A percentile compares a stretch with the other conserved stretches of the same genome.
These are phyloP conservation scores for Eucalyptus tenuipes DNA, from an alignment of 345 rosid species.

Conservation along the genomic window DNA sequence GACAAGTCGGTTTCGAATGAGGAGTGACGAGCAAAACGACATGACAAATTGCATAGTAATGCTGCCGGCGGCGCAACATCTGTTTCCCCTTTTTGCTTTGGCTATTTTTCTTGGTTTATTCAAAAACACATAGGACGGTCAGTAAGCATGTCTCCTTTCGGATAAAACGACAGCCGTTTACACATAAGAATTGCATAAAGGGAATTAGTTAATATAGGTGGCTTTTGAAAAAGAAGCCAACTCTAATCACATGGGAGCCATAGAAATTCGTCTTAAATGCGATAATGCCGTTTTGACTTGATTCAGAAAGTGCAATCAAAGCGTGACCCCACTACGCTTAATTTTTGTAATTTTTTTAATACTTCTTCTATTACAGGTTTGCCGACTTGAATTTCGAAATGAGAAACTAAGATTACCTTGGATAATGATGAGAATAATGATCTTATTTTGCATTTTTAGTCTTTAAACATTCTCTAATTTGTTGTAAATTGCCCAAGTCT, in stretches of 20 bases:
- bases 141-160: neutral
- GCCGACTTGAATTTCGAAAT: neutral
- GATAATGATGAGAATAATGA: neutral
- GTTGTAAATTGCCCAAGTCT: neutral
- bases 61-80: neutral
- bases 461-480: neutral
- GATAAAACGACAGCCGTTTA: neutral
- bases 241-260: neutral
- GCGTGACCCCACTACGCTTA: neutral
- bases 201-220: neutral
- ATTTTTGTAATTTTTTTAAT: neutral
- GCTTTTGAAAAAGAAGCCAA: neutral
- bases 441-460: neutral
- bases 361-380: neutral
- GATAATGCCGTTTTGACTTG: neutral
- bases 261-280: neutral
- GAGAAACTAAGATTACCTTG: neutral
- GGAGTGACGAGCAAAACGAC: neutral
- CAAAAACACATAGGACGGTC: neutral
- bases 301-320: neutral
- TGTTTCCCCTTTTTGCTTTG: neutral
- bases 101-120: neutral
- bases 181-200: neutral
- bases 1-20: neutral
- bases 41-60: neutral